phyloP scores from a whole-genome alignment of 768 basidiomycete genomes.

The Favolaschia claudopus region DNA sequence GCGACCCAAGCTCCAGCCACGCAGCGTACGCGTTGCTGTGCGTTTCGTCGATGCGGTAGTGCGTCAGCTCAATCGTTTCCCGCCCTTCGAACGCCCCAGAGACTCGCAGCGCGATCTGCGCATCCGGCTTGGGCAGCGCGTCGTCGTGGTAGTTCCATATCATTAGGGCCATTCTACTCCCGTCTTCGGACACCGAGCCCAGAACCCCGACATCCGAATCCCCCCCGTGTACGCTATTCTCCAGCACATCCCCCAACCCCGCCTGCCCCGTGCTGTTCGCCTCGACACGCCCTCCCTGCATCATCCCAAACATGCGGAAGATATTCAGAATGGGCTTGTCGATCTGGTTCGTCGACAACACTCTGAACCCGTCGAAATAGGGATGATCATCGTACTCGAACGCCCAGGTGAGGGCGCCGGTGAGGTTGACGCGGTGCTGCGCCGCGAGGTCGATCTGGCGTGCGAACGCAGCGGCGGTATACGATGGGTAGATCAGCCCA shows the following conservation, averaged over 20 bases:
- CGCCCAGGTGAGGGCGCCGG: slow-evolving; percentile 25
- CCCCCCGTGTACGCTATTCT: slow-evolving; percentile 20
- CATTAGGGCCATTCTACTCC: slow-evolving; percentile 19
- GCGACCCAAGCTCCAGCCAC: slow-evolving; percentile 17
- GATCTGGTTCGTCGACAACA: slow-evolving; percentile 25
- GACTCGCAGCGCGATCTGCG: slow-evolving; percentile 19
- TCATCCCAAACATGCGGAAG: slow-evolving; percentile 24
- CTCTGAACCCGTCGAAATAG: slow-evolving; percentile 24
- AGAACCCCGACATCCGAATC: slow-evolving; percentile 22
- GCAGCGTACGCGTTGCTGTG: slow-evolving; percentile 23
- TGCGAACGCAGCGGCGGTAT: slow-evolving; percentile 24
- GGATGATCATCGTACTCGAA: slow-evolving; percentile 27
- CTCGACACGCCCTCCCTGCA: slow-evolving; percentile 22
- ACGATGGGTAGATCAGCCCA: slow-evolving; percentile 25
- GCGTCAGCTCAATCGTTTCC: slow-evolving; percentile 8
- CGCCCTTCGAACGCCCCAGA: slow-evolving; percentile 19
- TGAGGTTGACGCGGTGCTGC: slow-evolving; percentile 19
- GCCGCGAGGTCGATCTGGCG: slow-evolving; percentile 22
- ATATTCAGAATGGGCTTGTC: slow-evolving; percentile 26
- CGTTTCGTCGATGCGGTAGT: slow-evolving; percentile 24
- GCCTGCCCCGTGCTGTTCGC: slow-evolving; percentile 25
- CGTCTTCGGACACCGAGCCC: slow-evolving; percentile 19
- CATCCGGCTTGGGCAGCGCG: slow-evolving; percentile 22
- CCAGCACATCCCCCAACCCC: slow-evolving; percentile 14
- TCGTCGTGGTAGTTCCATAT: slow-evolving; percentile 27